phyloP scores from a whole-genome alignment of 805 yeast genomes.

The Yarrowia divulgata region DNA sequence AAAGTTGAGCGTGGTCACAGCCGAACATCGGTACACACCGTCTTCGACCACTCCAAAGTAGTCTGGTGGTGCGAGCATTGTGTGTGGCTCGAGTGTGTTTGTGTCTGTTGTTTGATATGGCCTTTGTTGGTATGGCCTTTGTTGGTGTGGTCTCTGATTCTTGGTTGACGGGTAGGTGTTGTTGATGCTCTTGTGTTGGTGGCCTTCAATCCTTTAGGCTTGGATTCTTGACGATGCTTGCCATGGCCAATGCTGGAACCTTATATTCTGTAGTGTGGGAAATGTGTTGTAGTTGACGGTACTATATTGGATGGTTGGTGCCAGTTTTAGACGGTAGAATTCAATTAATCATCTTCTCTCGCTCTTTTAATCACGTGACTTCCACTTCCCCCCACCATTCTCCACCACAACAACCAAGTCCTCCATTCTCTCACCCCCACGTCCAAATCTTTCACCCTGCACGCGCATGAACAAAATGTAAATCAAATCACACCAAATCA shows the following conservation, averaged over 20 bases:
- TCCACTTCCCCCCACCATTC: no score
- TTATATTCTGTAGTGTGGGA: not conserved
- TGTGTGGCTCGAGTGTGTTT: not conserved
- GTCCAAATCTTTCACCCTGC: conserved; percentile 16
- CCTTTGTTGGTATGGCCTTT: not conserved
- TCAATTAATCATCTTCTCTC: not conserved
- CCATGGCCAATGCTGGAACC: not conserved
- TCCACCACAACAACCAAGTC: no score
- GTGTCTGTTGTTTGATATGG: not conserved
- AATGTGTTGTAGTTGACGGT: not conserved
- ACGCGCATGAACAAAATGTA: conserved; percentile 32
- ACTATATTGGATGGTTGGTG: no score
- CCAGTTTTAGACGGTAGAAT: not conserved
- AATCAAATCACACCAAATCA: conserved; percentile 17
- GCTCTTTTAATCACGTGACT: no score
- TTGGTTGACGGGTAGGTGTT: not conserved
- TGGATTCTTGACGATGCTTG: not conserved
- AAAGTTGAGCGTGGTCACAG: conserved; percentile 74
- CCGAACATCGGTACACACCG: conserved; percentile 83
- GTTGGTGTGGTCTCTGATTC: not conserved
- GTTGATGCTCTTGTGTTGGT: not conserved
- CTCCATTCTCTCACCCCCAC: not conserved
- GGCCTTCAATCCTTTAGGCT: not conserved
- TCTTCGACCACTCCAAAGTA: conserved; percentile 91
- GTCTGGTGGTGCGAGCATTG: conserved; percentile 90